These are phyloP conservation scores for Coemansia sp. DNA, from an alignment of 192 early-diverging fungal species.

Conservation along the genomic window DNA sequence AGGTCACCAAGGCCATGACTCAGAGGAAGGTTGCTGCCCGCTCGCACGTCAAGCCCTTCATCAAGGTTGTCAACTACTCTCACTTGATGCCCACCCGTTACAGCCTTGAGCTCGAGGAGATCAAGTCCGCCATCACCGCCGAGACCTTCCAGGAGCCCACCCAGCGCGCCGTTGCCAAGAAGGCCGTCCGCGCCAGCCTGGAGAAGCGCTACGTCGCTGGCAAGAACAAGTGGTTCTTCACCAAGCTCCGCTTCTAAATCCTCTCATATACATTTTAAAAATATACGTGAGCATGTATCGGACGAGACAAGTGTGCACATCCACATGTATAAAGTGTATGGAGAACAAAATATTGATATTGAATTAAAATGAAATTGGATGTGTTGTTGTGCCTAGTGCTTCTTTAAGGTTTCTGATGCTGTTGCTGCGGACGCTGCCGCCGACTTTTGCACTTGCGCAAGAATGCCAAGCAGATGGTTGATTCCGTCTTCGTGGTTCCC, in stretches of 20 bases:
- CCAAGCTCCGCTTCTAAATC: conserved; percentile 94
- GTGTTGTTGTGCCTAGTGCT: too few species aligned
- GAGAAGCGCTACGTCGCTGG: conserved; percentile 97
- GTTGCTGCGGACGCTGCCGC: conserved; percentile 4
- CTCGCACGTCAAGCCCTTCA: conserved; percentile 98
- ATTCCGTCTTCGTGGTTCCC: conserved; percentile 17
- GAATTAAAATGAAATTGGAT: too few species aligned
- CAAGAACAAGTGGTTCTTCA: conserved; percentile 99
- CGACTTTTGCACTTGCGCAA: conserved; percentile 32
- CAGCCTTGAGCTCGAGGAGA: conserved; percentile 92
- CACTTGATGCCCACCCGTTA: conserved; percentile 99
- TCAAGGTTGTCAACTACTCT: conserved; percentile 99
- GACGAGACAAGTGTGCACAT: too few species aligned
- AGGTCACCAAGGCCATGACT: conserved; percentile 92
- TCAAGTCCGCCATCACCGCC: conserved; percentile 84
- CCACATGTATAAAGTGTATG: too few species aligned
- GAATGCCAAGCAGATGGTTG: conserved; percentile 33
- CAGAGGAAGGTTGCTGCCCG: conserved; percentile 96
- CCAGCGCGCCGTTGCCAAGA: conserved; percentile 88
- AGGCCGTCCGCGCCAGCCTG: conserved; percentile 95
- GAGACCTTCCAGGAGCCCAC: conserved; percentile 96
- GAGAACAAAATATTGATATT: too few species aligned
- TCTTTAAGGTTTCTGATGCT: neutral
- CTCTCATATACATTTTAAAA: conserved; percentile 6
- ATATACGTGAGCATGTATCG: too few species aligned